A percentile compares a stretch with the other conserved stretches of the same genome.
These are phyloP conservation scores for Astrothelium macrocarpum DNA, from an alignment of 495 filamentous ascomycete genomes.

Conservation along the genomic window DNA sequence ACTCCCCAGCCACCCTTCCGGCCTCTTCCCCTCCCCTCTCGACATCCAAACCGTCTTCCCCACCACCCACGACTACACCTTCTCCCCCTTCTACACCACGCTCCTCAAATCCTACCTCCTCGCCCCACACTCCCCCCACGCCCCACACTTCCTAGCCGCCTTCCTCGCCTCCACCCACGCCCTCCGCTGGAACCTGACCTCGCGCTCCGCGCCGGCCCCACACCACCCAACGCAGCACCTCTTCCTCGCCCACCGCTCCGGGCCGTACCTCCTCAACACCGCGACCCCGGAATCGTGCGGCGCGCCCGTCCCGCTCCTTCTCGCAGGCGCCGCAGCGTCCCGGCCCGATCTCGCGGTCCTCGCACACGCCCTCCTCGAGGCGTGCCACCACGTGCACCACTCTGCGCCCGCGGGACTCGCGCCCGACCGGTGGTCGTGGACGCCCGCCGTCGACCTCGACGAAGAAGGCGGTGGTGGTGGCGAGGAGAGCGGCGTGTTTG, in stretches of 20 bases:
- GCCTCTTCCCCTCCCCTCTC: constrained; percentile 15
- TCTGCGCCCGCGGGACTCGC: constrained; percentile 22
- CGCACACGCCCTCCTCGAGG: constrained; percentile 26
- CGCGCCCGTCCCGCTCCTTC: constrained; percentile 25
- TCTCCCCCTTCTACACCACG: constrained; percentile 24
- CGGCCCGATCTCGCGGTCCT: constrained; percentile 18
- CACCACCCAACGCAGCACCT: constrained; percentile 22
- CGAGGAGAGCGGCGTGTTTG: constrained; percentile 11
- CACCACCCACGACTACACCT: constrained; percentile 15
- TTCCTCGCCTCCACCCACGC: constrained; percentile 21
- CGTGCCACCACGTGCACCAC: constrained; percentile 25
- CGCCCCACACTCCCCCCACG: constrained; percentile 17
- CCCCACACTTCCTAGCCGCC: constrained; percentile 14
- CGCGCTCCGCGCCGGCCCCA: constrained; percentile 19
- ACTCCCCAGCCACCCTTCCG: constrained; percentile 21
- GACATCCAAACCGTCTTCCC: constrained; percentile 24
- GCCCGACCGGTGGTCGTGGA: constrained; percentile 24
- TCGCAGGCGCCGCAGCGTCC: constrained; percentile 18
- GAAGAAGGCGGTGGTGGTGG: constrained; percentile 9
- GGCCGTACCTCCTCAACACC: constrained; percentile 19
- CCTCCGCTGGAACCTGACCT: constrained; percentile 18
- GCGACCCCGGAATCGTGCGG: constrained; percentile 24
- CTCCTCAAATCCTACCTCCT: constrained; percentile 28
- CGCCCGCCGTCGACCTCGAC: constrained; percentile 8
- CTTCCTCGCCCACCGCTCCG: constrained; percentile 20